Base-by-base conservation (phyloP, 345 rosid species). In the Balakata baccata region DNA sequence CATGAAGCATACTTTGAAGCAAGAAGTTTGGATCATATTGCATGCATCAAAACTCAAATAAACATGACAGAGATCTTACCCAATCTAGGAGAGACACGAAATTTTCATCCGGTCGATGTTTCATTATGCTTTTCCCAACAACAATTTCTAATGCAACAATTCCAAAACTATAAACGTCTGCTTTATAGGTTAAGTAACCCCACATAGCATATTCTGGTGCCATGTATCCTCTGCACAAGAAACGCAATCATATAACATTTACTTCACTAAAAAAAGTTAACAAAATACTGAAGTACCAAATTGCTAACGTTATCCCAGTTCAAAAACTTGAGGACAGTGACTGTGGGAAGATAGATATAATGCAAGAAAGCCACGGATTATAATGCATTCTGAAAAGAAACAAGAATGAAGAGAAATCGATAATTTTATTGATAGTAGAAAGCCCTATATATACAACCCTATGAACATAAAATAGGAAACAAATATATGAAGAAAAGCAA, bases 171-270 rank as follows among this genome's bases (percentile, higher is more conserved):
- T 89, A 89, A 16, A 89, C 89, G 77, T 89, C 90, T 64, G 89
- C 90, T 76, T 89, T 89, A 74, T 83, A 80, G 22, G 81, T 79
- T 52, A 89, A 77, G 72, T 86, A 76, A 70, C 93, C 90, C 90
- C 90, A 84, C 17, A 87, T 52, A 69, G 90, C 93, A 56, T 87
- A 89, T 71, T 89, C 89, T 18, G 90, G 93, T 63, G 93, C 87
- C 89, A 89, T 89, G 61, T 89, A 84, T 60, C 86, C 86, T 67
- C 86, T 84, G 81, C 75, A 76, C n/a, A 65, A 22, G 2, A 38
- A 52, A 29, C 14, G 23, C 12, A 67, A 67, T 50, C 13, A 6
- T 45, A n/a, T 66, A 11, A 11, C 0, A 45, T 66, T n/a, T 20
- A 1, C 39, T 22, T 66, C 38, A 66, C 6, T 39, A 38, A 20